These are phyloP conservation scores for Picea sitchensis DNA, from an alignment of 75 land plant genomes.

Conservation along the genomic window DNA sequence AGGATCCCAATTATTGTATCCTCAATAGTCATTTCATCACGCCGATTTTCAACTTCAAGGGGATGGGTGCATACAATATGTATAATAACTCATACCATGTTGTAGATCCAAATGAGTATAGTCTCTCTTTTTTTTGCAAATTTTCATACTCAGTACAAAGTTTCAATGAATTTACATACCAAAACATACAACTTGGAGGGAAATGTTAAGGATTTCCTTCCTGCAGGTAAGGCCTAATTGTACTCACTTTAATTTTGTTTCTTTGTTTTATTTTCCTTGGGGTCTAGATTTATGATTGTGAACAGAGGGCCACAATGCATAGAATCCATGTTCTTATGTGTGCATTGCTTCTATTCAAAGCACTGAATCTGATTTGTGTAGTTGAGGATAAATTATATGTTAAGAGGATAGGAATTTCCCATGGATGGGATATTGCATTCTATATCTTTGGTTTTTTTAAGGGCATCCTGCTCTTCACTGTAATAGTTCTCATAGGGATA, in stretches of 20 bases:
- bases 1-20: conserved; percentile 22
- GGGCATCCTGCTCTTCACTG: too few species aligned
- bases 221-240: conserved; percentile 71
- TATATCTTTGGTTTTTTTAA: too few species aligned
- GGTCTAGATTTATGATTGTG: conserved; percentile 46
- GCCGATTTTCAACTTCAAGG: conserved; percentile 30
- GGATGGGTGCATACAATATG: not conserved
- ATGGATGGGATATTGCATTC: too few species aligned
- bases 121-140: conserved; percentile 64
- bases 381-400: too few species aligned
- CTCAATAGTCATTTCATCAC: conserved; percentile 19
- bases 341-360: conserved; percentile 49
- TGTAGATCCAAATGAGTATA: conserved; percentile 30
- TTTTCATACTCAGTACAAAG: conserved; percentile 44
- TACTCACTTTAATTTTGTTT: conserved; percentile 59
- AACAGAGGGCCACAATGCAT: conserved; percentile 32
- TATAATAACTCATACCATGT: conserved; percentile 27
- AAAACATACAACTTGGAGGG: conserved; percentile 70
- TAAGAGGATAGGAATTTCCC: too few species aligned
- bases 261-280: conserved; percentile 42
- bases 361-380: not conserved
- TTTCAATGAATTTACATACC: conserved; percentile 68
- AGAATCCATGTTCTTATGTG: conserved; percentile 77
- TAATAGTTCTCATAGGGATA: too few species aligned
- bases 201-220: conserved; percentile 48